phyloP scores from a whole-genome alignment of 2,329 filamentous ascomycete species.

The Curvularia lunata region DNA sequence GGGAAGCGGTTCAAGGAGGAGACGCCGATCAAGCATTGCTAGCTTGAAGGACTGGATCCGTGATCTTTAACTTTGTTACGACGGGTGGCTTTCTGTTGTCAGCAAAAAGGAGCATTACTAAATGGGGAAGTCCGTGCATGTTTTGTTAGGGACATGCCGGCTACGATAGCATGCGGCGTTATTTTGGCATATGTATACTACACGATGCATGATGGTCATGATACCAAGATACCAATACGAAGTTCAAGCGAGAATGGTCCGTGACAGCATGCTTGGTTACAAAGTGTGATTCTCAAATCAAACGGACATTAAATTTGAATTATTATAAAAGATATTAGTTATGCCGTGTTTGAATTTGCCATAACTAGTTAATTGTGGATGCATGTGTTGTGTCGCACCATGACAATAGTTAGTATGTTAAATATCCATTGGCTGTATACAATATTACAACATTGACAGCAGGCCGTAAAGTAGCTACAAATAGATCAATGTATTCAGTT shows the following conservation, averaged over 20 bases:
- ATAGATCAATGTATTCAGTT: no score
- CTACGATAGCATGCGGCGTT: background rate
- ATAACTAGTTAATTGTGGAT: no score
- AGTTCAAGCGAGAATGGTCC: background rate
- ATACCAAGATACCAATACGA: background rate
- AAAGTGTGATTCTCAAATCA: background rate
- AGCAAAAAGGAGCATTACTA: background rate
- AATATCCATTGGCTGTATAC: background rate
- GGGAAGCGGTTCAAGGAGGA: slow-evolving; percentile 7
- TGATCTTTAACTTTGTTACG: slow-evolving; percentile 5
- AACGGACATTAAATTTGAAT: no score
- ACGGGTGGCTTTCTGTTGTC: no score
- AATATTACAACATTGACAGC: background rate
- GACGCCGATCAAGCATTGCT: slow-evolving; percentile 19
- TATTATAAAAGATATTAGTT: no score
- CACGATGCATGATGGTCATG: background rate
- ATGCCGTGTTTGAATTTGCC: no score
- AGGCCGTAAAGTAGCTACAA: background rate
- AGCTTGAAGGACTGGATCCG: slow-evolving; percentile 24
- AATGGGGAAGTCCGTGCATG: background rate
- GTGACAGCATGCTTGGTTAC: background rate
- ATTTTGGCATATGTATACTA: background rate
- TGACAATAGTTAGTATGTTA: background rate
- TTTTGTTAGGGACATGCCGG: background rate
- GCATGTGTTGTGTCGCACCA: no score